Evolutionary conservation across 164 flowering plant genomes (phyloP).

Genomic region (Stephania cephalantha): DNA sequence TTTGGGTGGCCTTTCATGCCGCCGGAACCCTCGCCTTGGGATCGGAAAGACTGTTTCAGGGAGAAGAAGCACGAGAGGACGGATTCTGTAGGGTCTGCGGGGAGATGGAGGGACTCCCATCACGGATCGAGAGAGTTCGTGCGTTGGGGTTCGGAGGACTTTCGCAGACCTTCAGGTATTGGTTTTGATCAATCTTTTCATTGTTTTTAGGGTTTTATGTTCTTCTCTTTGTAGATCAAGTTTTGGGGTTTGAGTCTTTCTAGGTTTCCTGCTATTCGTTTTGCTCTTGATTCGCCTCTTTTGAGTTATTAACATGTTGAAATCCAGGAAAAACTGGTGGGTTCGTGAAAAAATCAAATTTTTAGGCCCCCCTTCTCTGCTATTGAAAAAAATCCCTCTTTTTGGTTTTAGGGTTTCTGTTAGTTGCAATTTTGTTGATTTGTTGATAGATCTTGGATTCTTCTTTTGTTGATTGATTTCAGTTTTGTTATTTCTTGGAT

Average conservation of each 20-base stretch:
- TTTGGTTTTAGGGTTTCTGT: neutral
- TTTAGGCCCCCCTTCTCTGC: neutral
- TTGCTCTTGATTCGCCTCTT: neutral
- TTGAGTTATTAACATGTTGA: neutral
- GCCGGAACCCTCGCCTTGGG: slow-evolving; percentile 88
- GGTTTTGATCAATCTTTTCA: neutral
- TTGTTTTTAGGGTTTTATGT: neutral
- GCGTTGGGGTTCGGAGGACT: slow-evolving; percentile 43
- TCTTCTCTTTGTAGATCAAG: slow-evolving; percentile 2
- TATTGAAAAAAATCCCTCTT: neutral
- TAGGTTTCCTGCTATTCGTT: neutral
- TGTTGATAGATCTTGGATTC: neutral
- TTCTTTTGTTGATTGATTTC: neutral
- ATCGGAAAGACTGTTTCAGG: slow-evolving; percentile 79
- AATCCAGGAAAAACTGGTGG: neutral
- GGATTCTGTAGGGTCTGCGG: slow-evolving; percentile 23
- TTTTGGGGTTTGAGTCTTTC: neutral
- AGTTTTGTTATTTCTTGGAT: neutral
- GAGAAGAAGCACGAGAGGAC: slow-evolving; percentile 73
- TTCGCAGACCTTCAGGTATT: slow-evolving; percentile 58
- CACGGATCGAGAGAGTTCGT: slow-evolving; percentile 33
- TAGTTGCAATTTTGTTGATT: neutral
- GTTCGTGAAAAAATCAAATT: neutral
- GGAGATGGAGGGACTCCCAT: slow-evolving; percentile 64
- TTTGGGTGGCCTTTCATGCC: slow-evolving; percentile 60